Base-by-base conservation (phyloP, 352 stramenopile species). In the Blastocystis sp. region DNA sequence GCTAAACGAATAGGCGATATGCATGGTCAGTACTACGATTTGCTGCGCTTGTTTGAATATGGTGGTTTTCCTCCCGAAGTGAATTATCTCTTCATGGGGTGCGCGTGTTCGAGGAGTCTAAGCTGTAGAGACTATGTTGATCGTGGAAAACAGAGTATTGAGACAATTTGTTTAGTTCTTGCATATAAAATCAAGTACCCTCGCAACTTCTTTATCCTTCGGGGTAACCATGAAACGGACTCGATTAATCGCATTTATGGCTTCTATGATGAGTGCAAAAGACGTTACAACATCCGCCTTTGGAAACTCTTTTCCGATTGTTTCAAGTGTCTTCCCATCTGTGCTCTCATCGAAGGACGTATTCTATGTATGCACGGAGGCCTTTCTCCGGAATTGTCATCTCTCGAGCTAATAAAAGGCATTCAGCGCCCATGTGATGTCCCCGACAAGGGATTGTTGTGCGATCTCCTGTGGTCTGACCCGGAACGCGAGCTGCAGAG, bases 211-310 rank as follows among this genome's bases (percentile, higher is more conserved):
- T 97, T 98, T 88, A 89, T 99, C 34, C 90, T 99, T 36, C 92
- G 96, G 63, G 96, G 96, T 3, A 99, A 99, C 89, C 96, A 99
- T 88, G 96, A 99, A 88, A 97, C 94, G 84, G 93, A 95, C 11
- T 97, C 92, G 46, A 96, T 99, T 87, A 99, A 97, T 89, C 95
- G 95, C 85, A 98, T 99, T 87, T 99, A 99, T 88, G 97, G 97
- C n/a, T 99, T 99, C 87, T 98, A 98, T 63, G 93, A 97, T 87
- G 97, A 99, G 89, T 99, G 97, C 88, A 96, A 96, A 89, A 87
- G 91, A 40, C 69, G 87, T 87, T 89, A 92, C 76, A 92, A 92
- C 57, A 92, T 94, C 81, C 93, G 93, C 81, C 87, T 94, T 1
- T 94, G 91, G 91, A 94, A 93, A 88, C 92, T 90, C 18, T 93